A percentile compares a stretch with the other conserved stretches of the same genome.
Evolutionary conservation across 768 basidiomycete species (phyloP).

Genomic region (Lactarius deliciosus): DNA sequence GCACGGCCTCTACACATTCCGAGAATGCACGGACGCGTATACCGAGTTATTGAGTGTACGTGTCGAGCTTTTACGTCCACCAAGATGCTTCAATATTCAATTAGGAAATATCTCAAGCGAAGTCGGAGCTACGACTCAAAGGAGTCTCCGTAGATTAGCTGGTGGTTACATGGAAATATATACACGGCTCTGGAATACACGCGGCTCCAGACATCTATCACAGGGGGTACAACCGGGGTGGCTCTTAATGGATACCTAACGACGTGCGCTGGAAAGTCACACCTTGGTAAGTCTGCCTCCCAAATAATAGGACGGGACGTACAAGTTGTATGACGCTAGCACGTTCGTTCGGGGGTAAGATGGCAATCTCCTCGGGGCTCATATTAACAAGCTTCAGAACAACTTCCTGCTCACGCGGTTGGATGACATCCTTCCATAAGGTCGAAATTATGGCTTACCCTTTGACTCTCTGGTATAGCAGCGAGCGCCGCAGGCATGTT

Average conservation of each 20-base stretch:
- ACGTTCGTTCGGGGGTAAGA: slow-evolving; percentile 69
- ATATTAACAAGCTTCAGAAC: slow-evolving; percentile 78
- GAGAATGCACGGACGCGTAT: slow-evolving; percentile 81
- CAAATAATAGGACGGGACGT: slow-evolving; percentile 33
- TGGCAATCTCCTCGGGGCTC: slow-evolving; percentile 81
- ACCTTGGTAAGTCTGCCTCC: slow-evolving; percentile 7
- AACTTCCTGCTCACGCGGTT: slow-evolving; percentile 49
- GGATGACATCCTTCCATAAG: slow-evolving; percentile 11
- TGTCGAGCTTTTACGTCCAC: slow-evolving; percentile 20
- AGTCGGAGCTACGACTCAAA: slow-evolving; percentile 28
- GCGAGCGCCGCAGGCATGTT: slow-evolving; percentile 53
- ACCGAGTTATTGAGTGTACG: slow-evolving; percentile 62
- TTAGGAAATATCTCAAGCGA: slow-evolving; percentile 30
- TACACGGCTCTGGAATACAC: slow-evolving; percentile 23
- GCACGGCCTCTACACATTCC: slow-evolving; percentile 68
- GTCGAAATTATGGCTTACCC: slow-evolving; percentile 40
- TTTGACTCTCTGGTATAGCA: slow-evolving; percentile 66
- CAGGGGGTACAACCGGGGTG: neutral
- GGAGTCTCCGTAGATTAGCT: slow-evolving; percentile 29
- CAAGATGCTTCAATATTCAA: neutral
- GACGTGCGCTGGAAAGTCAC: slow-evolving; percentile 23
- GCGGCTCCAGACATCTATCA: slow-evolving; percentile 7
- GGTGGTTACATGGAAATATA: slow-evolving; percentile 13
- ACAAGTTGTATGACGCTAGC: slow-evolving; percentile 83
- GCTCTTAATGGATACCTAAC: slow-evolving; percentile 24